Evolutionary conservation across 208 protist species (phyloP).

Genomic region (Leishmania lainsoni): DNA sequence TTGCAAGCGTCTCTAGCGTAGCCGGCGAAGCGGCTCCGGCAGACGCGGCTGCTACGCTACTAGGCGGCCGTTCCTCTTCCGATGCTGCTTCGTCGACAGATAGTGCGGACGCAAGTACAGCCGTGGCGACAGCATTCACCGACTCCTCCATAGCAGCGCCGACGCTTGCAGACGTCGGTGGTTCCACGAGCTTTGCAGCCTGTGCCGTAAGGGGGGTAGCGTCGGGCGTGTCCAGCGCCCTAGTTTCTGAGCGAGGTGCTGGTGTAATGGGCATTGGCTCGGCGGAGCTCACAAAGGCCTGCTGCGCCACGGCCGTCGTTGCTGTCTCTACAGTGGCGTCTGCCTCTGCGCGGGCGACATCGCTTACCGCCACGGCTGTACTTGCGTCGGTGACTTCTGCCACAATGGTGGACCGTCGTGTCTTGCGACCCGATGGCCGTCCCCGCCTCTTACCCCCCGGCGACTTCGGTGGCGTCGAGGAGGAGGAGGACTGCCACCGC

Average conservation of each 20-base stretch:
- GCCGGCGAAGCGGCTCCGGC: background rate
- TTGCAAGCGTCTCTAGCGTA: background rate
- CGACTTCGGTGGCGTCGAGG: background rate
- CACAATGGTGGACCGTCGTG: background rate
- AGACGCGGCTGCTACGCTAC: background rate
- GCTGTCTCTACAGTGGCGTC: slow-evolving; percentile 1
- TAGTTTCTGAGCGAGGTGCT: background rate
- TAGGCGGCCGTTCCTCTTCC: background rate
- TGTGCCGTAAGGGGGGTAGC: background rate
- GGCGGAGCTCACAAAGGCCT: slow-evolving; percentile 8
- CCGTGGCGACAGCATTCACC: background rate
- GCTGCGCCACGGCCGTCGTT: slow-evolving; percentile 13
- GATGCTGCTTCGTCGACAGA: background rate
- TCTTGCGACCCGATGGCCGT: slow-evolving; percentile 24
- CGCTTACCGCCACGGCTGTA: background rate
- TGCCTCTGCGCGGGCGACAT: background rate
- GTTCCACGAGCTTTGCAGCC: slow-evolving; percentile 6
- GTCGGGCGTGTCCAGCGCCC: background rate
- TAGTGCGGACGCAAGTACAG: background rate
- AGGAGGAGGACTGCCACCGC: slow-evolving; percentile 23
- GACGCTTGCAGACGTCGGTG: background rate
- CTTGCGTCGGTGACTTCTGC: background rate
- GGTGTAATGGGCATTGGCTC: slow-evolving; percentile 8
- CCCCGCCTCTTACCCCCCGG: slow-evolving; percentile 18
- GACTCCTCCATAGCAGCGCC: background rate